Evolutionary conservation across 2,329 filamentous ascomycete species (phyloP).

Genomic region (Colletotrichum lindemuthianum): DNA sequence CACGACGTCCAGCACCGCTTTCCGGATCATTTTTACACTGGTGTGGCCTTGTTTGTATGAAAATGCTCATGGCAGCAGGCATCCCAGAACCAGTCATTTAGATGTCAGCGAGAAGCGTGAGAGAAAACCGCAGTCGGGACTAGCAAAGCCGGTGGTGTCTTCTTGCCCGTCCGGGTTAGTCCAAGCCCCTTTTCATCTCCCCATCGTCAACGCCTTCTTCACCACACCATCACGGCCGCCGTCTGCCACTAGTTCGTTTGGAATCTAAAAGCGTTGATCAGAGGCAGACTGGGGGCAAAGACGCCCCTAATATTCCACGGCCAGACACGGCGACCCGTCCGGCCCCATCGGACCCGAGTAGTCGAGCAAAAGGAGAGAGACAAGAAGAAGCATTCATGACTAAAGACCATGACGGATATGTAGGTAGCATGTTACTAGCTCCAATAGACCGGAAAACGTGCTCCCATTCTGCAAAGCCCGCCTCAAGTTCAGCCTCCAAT

Average conservation of each 20-base stretch:
- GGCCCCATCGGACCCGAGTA: not conserved
- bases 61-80: no score
- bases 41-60: no score
- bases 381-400: not conserved
- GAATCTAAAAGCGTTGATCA: not conserved
- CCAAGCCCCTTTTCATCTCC: constrained; percentile 6
- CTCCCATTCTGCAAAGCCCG: not conserved
- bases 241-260: constrained; percentile 1
- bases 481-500: not conserved
- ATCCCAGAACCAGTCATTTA: not conserved
- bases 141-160: not conserved
- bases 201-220: constrained; percentile 1
- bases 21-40: no score
- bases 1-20: no score
- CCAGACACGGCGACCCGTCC: not conserved
- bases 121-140: not conserved
- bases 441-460: constrained; percentile 1
- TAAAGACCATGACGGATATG: not conserved
- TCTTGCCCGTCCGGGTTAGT: constrained; percentile 1
- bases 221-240: constrained; percentile 4
- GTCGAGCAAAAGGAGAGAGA: constrained; percentile 4
- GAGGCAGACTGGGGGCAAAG: not conserved
- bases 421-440: not conserved
- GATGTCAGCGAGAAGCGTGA: not conserved
- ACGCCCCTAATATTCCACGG: not conserved